Percentiles rank a stretch among this genome's conserved stretches.
Conservation (phyloP, 2,329 filamentous ascomycete species). For the Beauveria pseudobassiana region DNA sequence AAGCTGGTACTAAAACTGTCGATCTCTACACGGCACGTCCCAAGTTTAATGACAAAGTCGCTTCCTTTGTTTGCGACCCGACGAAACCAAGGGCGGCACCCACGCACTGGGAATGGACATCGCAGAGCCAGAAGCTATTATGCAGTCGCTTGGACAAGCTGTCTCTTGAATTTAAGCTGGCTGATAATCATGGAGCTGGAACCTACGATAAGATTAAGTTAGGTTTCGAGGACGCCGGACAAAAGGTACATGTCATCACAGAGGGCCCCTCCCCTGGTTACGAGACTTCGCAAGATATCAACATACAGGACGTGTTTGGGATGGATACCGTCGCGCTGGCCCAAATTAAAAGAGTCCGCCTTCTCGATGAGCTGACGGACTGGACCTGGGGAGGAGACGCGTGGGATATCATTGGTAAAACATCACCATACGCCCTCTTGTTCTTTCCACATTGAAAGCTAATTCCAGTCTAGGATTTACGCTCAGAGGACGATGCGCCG, state of each 20-base stretch:
- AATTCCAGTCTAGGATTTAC: neutral
- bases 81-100: neutral
- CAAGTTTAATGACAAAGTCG: neutral
- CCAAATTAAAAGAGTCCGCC: neutral
- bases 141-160: neutral
- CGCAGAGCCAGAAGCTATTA: neutral
- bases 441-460: neutral
- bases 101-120: neutral
- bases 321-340: neutral
- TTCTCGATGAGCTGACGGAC: neutral
- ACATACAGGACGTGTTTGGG: neutral
- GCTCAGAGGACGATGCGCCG: neutral
- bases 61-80: neutral
- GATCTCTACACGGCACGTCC: neutral
- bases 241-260: neutral
- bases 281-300: neutral
- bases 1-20: neutral
- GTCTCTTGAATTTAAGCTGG: neutral
- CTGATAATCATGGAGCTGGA: neutral
- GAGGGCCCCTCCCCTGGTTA: neutral
- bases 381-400: neutral
- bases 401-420: neutral
- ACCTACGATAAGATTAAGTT: neutral
- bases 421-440: too few species aligned
- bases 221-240: neutral